Evolutionary conservation across 345 rosid genomes (phyloP), one percentile per base, ranked within the genome.

Genomic region (Balakata baccata): DNA sequence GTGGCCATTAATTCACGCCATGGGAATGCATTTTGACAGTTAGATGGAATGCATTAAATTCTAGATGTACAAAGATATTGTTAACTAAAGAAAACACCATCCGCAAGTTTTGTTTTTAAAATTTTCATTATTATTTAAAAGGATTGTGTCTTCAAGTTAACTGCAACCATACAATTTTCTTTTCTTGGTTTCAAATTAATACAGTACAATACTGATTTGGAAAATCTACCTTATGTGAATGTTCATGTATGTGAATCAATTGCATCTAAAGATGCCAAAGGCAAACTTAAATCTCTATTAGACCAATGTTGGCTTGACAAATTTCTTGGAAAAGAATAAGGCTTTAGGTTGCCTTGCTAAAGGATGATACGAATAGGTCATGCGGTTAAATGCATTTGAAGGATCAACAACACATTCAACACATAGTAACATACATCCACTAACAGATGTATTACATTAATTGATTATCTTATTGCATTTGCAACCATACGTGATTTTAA

Each of bases 401-500:
- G 68, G 29, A 53, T 29, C 64, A 50, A 51, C 17, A 41, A 16
- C 3, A 20, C 34, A 38, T 38, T 43, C 50, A 38, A 20, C 45
- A 39, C 20, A 69, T 3, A 70, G 12, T 16, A 25, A 34, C 17
- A 29, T 38, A 70, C 59, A 69, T 57, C 50, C 47, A 56, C 63
- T 29, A 43, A 52, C 66, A 60, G 45, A 49, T 13, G 47, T 45
- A 34, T 59, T 66, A 46, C 38, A 63, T 11, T 61, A 56, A 23
- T 56, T 41, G 13, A 18, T n/a, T 46, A 5, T n/a, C 65, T 34
- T 49, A 34, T 56, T 43, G 11, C 43, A 22, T 39, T 41, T 57
- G 62, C 60, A 65, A 54, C 37, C 70, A 53, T 6, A 56, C 10
- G 56, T 50, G 70, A 70, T 74, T 72, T 25, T 25, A 37, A 49